Percentiles rank a stretch among this genome's conserved stretches.
Evolutionary conservation across 176 grass and related monocot genomes (phyloP).

Genomic region (Dactylis glomerata): DNA sequence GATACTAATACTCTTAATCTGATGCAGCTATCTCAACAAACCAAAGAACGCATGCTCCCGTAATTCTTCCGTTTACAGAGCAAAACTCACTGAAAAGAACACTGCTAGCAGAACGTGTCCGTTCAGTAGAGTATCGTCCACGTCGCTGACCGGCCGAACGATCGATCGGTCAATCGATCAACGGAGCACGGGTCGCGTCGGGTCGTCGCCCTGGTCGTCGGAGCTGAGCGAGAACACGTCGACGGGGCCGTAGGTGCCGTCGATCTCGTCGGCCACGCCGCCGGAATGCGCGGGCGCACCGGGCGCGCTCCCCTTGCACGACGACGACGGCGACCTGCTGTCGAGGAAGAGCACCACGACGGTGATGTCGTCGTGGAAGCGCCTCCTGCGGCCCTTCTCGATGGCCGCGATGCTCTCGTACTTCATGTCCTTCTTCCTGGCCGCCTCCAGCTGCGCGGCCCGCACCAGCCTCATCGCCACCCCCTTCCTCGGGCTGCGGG

Average conservation of each 20-base stretch:
- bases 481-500: conserved; percentile 43
- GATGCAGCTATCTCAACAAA: not conserved
- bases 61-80: not conserved
- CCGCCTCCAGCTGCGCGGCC: conserved; percentile 57
- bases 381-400: conserved; percentile 51
- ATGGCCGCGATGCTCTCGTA: conserved; percentile 53
- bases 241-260: conserved; percentile 45
- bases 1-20: not conserved
- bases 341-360: conserved; percentile 65
- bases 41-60: not conserved
- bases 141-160: not conserved
- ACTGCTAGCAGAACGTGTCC: not conserved
- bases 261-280: conserved; percentile 3
- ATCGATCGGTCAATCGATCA: not conserved
- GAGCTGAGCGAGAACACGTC: conserved; percentile 52
- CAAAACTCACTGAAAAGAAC: not conserved
- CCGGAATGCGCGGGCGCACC: not conserved
- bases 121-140: not conserved
- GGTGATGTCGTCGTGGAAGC: conserved; percentile 67
- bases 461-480: conserved; percentile 55
- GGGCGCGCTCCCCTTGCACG: not conserved
- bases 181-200: conserved; percentile 27
- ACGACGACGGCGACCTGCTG: not conserved
- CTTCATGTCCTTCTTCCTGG: conserved; percentile 57
- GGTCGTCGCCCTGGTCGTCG: conserved; percentile 39